Conservation (phyloP, 441 rosid genomes). For the Euphorbia schlechtendalii region DNA sequence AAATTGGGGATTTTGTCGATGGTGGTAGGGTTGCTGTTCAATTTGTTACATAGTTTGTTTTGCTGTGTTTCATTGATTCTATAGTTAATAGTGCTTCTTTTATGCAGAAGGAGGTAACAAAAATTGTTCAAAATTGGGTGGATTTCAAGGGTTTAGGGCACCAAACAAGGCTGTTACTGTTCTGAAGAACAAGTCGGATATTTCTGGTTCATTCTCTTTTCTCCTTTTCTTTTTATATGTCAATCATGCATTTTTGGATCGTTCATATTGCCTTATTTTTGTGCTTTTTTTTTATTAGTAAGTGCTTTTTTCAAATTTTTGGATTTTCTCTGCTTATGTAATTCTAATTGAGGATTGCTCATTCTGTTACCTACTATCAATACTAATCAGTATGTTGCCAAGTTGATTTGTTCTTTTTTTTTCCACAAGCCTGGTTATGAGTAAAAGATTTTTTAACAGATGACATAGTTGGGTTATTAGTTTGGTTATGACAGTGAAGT, state of each 20-base stretch:
- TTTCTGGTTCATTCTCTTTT: slow-evolving; percentile 1
- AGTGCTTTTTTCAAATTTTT: too few relatives aligned
- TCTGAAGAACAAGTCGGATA: slow-evolving; percentile 33
- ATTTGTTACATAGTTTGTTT: slow-evolving; percentile 9
- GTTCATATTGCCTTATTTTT: not conserved
- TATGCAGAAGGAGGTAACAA: slow-evolving; percentile 11
- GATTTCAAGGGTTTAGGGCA: slow-evolving; percentile 30
- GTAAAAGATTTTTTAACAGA: too few relatives aligned
- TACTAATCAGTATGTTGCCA: not conserved
- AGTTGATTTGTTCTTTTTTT: not conserved
- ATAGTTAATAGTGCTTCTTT: not conserved
- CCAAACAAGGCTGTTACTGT: slow-evolving; percentile 30
- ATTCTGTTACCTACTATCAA: not conserved
- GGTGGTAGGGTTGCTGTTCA: slow-evolving; percentile 17
- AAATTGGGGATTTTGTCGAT: slow-evolving; percentile 31
- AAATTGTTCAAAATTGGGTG: slow-evolving; percentile 22
- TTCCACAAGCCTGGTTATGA: too few relatives aligned
- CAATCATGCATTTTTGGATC: not conserved
- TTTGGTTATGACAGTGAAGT: not conserved
- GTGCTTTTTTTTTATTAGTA: not conserved
- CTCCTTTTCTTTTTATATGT: not conserved
- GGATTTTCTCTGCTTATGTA: not conserved
- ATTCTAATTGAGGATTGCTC: not conserved
- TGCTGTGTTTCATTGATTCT: not conserved
- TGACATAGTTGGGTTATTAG: not conserved